Evolutionary conservation across 2,329 filamentous ascomycete genomes (phyloP), one percentile per base, ranked within the genome.

Genomic region (Colletotrichum horii): DNA sequence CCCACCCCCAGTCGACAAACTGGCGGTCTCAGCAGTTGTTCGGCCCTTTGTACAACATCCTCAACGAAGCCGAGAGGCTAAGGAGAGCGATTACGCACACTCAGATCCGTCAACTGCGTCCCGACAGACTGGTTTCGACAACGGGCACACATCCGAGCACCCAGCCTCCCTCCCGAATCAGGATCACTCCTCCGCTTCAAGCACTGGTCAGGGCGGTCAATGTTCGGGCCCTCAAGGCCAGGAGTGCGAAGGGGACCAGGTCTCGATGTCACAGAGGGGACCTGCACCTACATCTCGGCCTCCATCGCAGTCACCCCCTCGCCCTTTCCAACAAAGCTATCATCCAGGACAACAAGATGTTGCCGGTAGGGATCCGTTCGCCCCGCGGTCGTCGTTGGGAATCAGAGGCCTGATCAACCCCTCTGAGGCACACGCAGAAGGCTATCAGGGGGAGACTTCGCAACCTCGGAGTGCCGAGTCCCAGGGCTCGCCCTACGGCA

Each of bases 181-280:
- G 24, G 70, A 76, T 36, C 28, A 38, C 12, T 34, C 36, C 34
- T 60, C 70, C 28, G 28, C 71, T 60, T 69, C 74, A 11, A 70
- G 56, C 68, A 69, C 34, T 76, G 70, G 64, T 60, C 70, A 70
- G 78, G 64, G 82, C 80, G 83, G 87, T 91, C 91, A 88, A 93
- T 93, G 91, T 89, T 84, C 87, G 84, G 87, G 86, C 86, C 86
- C 84, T 85, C 84, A 84, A 84, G 87, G 85, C 85, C 84, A 85
- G 82, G 85, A 84, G 84, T 83, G 85, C 83, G 86, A 84, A 88
- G 89, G 90, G 87, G 89, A 90, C 85, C 88, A 88, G 89, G 86
- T 86, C 87, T 89, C 90, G 87, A 93, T 93, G 91, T 92, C 91
- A 87, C 90, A 91, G 87, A 89, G 88, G 86, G 88, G 87, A 81